These are phyloP conservation scores for Coemansia sp. DNA, from an alignment of 192 early-diverging fungal genomes.

Conservation along the genomic window DNA sequence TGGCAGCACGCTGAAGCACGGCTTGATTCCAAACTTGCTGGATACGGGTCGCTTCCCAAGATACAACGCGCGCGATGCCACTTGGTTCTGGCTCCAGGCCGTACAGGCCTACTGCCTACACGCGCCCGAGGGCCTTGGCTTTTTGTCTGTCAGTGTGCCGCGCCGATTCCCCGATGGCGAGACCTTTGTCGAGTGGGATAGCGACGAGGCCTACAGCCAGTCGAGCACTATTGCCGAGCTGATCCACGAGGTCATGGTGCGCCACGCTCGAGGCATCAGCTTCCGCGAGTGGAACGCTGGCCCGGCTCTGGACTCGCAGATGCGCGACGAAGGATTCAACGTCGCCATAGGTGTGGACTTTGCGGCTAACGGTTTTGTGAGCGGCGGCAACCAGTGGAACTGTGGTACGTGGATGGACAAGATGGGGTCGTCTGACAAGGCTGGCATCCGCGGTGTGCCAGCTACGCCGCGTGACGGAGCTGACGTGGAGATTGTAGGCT, in stretches of 20 bases:
- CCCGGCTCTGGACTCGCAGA: constrained; percentile 79
- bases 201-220: constrained; percentile 63
- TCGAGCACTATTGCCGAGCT: constrained; percentile 77
- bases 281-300: constrained; percentile 98
- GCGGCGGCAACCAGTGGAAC: constrained; percentile 88
- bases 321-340: constrained; percentile 88
- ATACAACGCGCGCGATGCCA: constrained; percentile 95
- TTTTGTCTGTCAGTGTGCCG: constrained; percentile 67
- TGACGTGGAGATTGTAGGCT: constrained; percentile 85
- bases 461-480: constrained; percentile 94
- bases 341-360: constrained; percentile 75
- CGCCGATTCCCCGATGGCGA: constrained; percentile 82
- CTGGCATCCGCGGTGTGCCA: constrained; percentile 87
- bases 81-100: constrained; percentile 93
- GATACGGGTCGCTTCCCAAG: constrained; percentile 81
- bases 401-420: constrained; percentile 99
- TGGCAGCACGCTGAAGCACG: constrained; percentile 88
- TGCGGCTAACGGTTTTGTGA: constrained; percentile 70
- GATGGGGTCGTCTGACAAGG: constrained; percentile 91
- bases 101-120: constrained; percentile 84
- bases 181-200: constrained; percentile 66
- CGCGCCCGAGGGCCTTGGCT: constrained; percentile 70
- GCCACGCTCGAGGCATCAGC: constrained; percentile 84
- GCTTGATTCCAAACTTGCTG: constrained; percentile 94
- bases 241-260: constrained; percentile 85